These are phyloP conservation scores for Solanum hybrid DNA, from an alignment of 305 asterid genomes.

Conservation along the genomic window DNA sequence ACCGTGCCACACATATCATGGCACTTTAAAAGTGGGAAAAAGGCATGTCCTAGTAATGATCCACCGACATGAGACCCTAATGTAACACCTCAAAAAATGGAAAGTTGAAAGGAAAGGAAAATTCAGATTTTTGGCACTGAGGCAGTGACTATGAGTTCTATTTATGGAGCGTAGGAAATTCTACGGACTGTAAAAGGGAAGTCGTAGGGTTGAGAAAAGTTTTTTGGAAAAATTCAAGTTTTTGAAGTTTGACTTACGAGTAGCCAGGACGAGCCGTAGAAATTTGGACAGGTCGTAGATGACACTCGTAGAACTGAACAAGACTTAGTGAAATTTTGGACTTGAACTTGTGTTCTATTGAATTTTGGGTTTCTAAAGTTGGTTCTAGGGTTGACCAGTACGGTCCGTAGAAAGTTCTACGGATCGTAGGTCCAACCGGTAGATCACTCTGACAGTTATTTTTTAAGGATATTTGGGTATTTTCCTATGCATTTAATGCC, in stretches of 20 bases:
- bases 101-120: not conserved
- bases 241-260: not conserved
- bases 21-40: not conserved
- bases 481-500: too few relatives aligned
- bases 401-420: not conserved
- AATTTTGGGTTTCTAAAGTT: not conserved
- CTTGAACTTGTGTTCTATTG: not conserved
- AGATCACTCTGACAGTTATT: too few relatives aligned
- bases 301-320: not conserved
- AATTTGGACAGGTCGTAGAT: not conserved
- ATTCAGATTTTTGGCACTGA: not conserved
- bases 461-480: not conserved
- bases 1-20: not conserved
- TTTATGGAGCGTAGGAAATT: not conserved
- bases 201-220: not conserved
- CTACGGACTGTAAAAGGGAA: not conserved
- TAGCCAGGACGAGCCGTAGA: not conserved
- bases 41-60: not conserved
- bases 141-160: not conserved
- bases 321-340: not conserved
- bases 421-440: not conserved
- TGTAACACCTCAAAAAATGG: not conserved
- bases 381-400: not conserved
- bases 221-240: too few relatives aligned
- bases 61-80: not conserved